These are phyloP conservation scores for Bombardia bombarda DNA, from an alignment of 495 filamentous ascomycete species.

Conservation along the genomic window DNA sequence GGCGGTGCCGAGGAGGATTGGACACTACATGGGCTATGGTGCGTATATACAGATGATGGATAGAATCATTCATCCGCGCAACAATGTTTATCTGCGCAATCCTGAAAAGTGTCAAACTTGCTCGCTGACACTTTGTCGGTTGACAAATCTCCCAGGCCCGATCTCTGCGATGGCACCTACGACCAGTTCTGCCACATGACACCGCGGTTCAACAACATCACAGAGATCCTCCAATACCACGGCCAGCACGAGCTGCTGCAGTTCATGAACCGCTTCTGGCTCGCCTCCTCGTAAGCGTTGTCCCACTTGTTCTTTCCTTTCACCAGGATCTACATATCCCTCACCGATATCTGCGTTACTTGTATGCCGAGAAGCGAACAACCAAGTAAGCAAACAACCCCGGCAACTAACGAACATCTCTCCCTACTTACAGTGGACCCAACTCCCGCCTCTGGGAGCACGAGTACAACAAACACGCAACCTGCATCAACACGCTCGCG, in stretches of 20 bases:
- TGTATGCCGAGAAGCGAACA: too few relatives aligned
- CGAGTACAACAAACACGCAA: conserved; percentile 83
- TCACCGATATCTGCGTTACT: not conserved
- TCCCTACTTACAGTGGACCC: conserved; percentile 40
- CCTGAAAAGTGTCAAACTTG: too few relatives aligned
- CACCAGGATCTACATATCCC: too few relatives aligned
- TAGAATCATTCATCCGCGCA: too few relatives aligned
- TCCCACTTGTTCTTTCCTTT: too few relatives aligned
- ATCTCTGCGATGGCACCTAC: conserved; percentile 76
- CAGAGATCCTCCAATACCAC: conserved; percentile 52
- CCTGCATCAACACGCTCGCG: conserved; percentile 63
- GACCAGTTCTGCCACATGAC: conserved; percentile 62
- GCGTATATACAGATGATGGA: too few relatives aligned
- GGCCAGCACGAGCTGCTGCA: conserved; percentile 54
- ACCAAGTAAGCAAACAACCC: not conserved
- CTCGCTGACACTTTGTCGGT: not conserved
- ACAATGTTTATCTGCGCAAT: too few relatives aligned
- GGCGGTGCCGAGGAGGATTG: conserved; percentile 65
- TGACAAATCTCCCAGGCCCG: conserved; percentile 46
- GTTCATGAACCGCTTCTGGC: conserved; percentile 78
- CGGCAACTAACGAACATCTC: not conserved
- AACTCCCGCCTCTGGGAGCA: conserved; percentile 72
- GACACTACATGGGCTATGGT: conserved; percentile 86
- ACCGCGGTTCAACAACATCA: conserved; percentile 65
- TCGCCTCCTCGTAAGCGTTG: conserved; percentile 32